These are phyloP conservation scores for Seiridium cupressi DNA, from an alignment of 2,329 filamentous ascomycete species.

Conservation along the genomic window DNA sequence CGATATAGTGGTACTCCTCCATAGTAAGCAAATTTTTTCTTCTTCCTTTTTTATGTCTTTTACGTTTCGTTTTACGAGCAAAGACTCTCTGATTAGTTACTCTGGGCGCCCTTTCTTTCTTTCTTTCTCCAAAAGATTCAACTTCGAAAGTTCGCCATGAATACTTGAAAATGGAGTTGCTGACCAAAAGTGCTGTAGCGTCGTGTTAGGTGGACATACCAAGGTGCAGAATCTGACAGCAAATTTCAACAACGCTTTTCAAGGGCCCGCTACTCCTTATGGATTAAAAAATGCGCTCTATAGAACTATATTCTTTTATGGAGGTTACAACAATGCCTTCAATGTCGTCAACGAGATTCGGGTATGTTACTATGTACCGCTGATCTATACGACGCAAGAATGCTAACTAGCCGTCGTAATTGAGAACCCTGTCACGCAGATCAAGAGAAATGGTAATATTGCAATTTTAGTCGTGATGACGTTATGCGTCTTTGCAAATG, in stretches of 20 bases:
- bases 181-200: slow-evolving; percentile 13
- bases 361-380: slow-evolving; percentile 24
- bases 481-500: slow-evolving; percentile 57
- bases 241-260: slow-evolving; percentile 46
- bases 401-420: neutral
- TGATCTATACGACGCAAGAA: neutral
- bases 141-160: no score
- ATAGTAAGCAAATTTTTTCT: slow-evolving; percentile 20
- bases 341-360: slow-evolving; percentile 60
- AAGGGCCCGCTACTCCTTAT: slow-evolving; percentile 33
- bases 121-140: no score
- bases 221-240: slow-evolving; percentile 37
- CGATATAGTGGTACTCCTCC: slow-evolving; percentile 37
- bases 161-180: no score
- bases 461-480: slow-evolving; percentile 51
- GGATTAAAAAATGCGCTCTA: slow-evolving; percentile 50
- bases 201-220: slow-evolving; percentile 49
- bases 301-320: slow-evolving; percentile 58
- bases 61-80: no score
- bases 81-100: no score
- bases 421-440: slow-evolving; percentile 54
- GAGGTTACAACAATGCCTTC: slow-evolving; percentile 58
- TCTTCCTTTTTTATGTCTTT: no score
- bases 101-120: no score
- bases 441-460: slow-evolving; percentile 47